Conservation (phyloP, 2,329 filamentous ascomycete genomes). For the Rutstroemia sydowiana region DNA sequence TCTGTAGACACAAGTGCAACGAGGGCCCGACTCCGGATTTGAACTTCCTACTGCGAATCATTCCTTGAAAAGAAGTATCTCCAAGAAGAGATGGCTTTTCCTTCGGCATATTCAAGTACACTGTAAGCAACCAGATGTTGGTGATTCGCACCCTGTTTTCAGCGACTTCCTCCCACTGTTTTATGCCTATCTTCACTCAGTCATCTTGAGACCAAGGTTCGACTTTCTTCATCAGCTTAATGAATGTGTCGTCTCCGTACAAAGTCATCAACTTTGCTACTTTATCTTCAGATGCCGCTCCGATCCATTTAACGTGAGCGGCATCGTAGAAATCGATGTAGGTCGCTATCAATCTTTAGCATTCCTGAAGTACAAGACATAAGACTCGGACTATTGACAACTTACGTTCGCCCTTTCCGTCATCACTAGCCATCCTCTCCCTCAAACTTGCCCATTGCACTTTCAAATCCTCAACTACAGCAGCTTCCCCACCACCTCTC, state of each 20-base stretch:
- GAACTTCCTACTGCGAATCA: too few relatives aligned
- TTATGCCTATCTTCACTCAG: too few relatives aligned
- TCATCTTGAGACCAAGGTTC: too few relatives aligned
- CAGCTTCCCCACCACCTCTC: constrained; percentile 13
- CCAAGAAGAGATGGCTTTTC: neutral
- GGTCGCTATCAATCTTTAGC: constrained; percentile 10
- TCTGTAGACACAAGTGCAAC: too few relatives aligned
- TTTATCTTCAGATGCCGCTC: constrained; percentile 15
- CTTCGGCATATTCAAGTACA: too few relatives aligned
- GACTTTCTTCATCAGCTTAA: constrained; percentile 20
- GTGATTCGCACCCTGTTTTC: too few relatives aligned
- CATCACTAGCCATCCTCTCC: constrained; percentile 16
- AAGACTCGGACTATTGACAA: neutral
- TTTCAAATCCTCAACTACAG: constrained; percentile 11
- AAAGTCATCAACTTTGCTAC: constrained; percentile 11
- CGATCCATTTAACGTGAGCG: constrained; percentile 12
- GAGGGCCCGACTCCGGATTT: too few relatives aligned
- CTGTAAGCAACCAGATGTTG: too few relatives aligned
- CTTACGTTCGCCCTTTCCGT: constrained; percentile 18
- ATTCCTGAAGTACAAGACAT: neutral
- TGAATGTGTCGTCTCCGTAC: constrained; percentile 19
- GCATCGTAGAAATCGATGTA: constrained; percentile 20
- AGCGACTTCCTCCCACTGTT: too few relatives aligned
- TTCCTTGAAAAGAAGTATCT: neutral
- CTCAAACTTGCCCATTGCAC: constrained; percentile 11